These are phyloP conservation scores for Carex sylvatica DNA, from an alignment of 202 grass and related monocot species.

Conservation along the genomic window DNA sequence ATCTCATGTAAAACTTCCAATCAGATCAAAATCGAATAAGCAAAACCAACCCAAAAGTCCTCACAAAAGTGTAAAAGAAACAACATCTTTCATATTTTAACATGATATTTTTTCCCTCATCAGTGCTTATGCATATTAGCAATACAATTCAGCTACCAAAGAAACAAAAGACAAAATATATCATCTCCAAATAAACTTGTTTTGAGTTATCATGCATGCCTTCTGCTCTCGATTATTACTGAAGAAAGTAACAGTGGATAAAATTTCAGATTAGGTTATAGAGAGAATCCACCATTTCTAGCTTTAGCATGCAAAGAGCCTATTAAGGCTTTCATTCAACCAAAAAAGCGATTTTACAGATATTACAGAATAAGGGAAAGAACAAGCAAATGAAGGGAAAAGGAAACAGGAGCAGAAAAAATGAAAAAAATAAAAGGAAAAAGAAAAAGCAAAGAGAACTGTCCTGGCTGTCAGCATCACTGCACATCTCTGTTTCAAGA, in stretches of 20 bases:
- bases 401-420: background rate
- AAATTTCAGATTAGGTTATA: background rate
- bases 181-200: background rate
- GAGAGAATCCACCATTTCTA: background rate
- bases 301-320: background rate
- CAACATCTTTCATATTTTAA: background rate
- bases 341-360: background rate
- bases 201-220: no score
- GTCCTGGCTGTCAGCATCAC: background rate
- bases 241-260: background rate
- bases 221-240: background rate
- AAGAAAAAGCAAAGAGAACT: background rate
- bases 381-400: background rate
- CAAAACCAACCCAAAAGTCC: background rate
- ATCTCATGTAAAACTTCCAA: background rate
- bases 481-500: background rate
- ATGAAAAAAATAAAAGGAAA: background rate
- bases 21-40: background rate
- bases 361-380: background rate
- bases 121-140: background rate
- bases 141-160: background rate
- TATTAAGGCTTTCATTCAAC: background rate
- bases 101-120: no score
- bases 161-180: background rate
- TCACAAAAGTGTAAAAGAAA: background rate